Base-by-base conservation (phyloP, 495 filamentous ascomycete species). In the Neohortaea acidophila region DNA sequence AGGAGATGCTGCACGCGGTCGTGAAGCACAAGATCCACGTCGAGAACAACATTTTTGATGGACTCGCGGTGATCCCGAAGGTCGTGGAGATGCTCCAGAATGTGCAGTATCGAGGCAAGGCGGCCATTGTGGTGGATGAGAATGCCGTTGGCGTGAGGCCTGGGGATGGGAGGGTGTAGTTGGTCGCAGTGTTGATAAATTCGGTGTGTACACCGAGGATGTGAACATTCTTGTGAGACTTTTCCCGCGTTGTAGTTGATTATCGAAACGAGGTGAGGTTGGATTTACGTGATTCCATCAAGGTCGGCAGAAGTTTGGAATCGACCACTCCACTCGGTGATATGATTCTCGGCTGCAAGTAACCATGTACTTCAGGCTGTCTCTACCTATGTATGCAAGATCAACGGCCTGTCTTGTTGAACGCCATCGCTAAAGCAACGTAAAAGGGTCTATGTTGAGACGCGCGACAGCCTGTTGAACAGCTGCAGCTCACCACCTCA, bases 61-160 rank as follows among this genome's bases (percentile, higher is more conserved):
- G 71, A 3, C 40, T 75, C 12, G 54, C 67, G 2, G 61, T 64
- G 48, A 58, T 75, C 4, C 57, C 56, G 15, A 60, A 69, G 36
- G 45, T 73, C 32, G 39, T 68, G 17, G 57, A 66, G 23, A 38
- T 65, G 29, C 63, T 66, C 21, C 51, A 65, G 36, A 57, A 57
- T 15, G 70, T 70, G 3, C 65, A 66, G 52, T 59, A 70, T 36
- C 51, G 57, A 34, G 69, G 71, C 2, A 75, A 73, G 46, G 68
- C 61, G 1, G 58, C 65, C n/a, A 57, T 73, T 26, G 45, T 73
- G 6, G 57, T 73, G 2, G 65, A 71, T 44, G 26, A 41, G 33
- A 30, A 48, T 20, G 32, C 32, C 11, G 32, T 34, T 20, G 32
- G 32, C 4, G 15, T 34, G 32, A 10, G 9, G 17, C 32, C 32